Percentiles rank a stretch among this genome's conserved stretches.
Conservation (phyloP, 441 rosid genomes). For the Gossypium aridum region DNA sequence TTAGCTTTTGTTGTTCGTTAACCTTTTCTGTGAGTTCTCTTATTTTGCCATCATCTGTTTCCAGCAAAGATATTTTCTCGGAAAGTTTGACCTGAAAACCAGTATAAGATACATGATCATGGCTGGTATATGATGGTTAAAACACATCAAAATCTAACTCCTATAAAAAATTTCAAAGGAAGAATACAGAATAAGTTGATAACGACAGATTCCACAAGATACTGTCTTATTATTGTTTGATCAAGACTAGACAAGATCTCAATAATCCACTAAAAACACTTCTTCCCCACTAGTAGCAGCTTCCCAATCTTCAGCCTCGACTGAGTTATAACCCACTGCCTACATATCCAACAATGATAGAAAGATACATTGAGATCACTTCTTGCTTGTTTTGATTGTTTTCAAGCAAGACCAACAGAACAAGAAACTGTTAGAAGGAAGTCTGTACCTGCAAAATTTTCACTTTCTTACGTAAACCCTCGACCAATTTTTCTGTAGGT, state of each 20-base stretch:
- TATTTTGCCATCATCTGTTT: conserved; percentile 71
- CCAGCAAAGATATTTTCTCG: conserved; percentile 70
- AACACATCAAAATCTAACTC: conserved; percentile 1
- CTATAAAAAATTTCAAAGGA: conserved; percentile 5
- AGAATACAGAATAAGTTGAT: neutral
- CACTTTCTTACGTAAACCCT: conserved; percentile 93
- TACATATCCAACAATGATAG: conserved; percentile 25
- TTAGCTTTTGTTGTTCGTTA: conserved; percentile 75
- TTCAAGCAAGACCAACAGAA: neutral
- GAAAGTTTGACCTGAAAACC: conserved; percentile 74
- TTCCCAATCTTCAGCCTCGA: conserved; percentile 99
- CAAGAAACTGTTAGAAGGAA: conserved; percentile 2
- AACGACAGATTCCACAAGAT: neutral
- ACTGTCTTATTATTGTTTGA: neutral
- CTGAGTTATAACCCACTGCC: conserved; percentile 98
- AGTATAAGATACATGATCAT: conserved; percentile 11
- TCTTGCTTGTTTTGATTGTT: neutral
- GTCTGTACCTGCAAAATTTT: conserved; percentile 85
- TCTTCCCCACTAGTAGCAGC: conserved; percentile 87
- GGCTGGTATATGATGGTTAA: neutral
- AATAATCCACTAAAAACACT: neutral
- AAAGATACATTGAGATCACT: neutral
- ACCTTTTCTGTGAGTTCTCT: conserved; percentile 66
- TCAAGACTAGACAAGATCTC: neutral
- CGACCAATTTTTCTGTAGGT: conserved; percentile 87